Base-by-base conservation (phyloP, 2,329 filamentous ascomycete species). In the Neonectria magnoliae region DNA sequence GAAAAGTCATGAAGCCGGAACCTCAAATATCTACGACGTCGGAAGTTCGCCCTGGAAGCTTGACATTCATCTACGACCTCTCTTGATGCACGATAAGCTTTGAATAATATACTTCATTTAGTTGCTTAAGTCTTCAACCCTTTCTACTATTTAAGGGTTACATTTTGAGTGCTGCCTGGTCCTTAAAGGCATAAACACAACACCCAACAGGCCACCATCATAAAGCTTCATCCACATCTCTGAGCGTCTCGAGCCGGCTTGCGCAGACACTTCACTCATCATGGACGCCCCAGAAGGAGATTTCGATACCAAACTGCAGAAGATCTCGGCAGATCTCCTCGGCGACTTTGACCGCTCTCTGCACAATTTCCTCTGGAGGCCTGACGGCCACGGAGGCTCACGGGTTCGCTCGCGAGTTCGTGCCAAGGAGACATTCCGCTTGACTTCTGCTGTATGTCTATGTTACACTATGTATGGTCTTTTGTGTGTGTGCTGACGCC, bases 231-330 rank as follows among this genome's bases (percentile, higher is more conserved):
- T 22, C 36, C 55, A 60, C 50, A 38, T 45, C 33, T 58, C 57
- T 51, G 18, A 54, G 48, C 54, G 38, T 20, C 20, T 14, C 33
- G 47, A 47, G 41, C 59, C 20, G 45, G 47, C 60, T 33, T 51
- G 18, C 20, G 13, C 55, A 42, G 31, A 25, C 13, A 8, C 38
- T 27, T 9, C 38, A n/a, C 18, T 9, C 48, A 73, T 58, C 50
- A 90, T 91, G 88, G 89, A 91, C 68, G 87, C 82, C 18, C 76
- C 83, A 36, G 88, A 90, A 47, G 82, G 85, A 31, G 89, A 91
- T 54, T 76, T 83, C 60, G 89, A 91, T 70, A 80, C 90, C 60
- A 85, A 88, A 76, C 83, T 91, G 60, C 87, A 90, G 68, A 87
- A 85, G 71, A 80, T 85, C 60, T 89, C 89, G 2, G 80, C 78